phyloP scores from a whole-genome alignment of 306 rosid genomes.

The Acacia confusa region DNA sequence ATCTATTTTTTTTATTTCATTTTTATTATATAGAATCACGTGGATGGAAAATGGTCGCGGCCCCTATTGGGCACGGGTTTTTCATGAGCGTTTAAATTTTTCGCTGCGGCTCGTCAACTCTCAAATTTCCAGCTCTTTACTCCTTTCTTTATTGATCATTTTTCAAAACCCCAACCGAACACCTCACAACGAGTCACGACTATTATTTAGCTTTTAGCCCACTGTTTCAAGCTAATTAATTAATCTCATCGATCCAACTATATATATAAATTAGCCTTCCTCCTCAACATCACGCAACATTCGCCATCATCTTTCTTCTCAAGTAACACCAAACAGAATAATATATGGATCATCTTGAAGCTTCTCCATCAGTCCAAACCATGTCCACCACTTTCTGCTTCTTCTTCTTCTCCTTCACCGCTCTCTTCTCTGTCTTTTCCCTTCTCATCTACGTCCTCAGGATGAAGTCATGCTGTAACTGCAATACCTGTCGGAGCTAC shows the following conservation, averaged over 20 bases:
- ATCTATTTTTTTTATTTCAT: too few species aligned
- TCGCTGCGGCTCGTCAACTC: neutral
- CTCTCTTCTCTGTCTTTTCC: slow-evolving; percentile 56
- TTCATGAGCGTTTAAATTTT: slow-evolving; percentile 38
- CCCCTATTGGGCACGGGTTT: slow-evolving; percentile 57
- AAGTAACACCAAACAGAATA: neutral
- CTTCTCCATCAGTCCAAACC: slow-evolving; percentile 31
- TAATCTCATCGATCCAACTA: neutral
- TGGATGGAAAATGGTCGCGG: neutral
- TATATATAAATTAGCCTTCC: neutral
- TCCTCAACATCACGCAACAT: neutral
- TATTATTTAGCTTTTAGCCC: neutral
- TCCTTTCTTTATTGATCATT: neutral
- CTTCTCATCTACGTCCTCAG: slow-evolving; percentile 54
- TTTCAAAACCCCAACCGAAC: neutral
- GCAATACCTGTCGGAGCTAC: slow-evolving; percentile 54
- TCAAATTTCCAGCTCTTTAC: neutral
- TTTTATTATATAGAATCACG: slow-evolving; percentile 22
- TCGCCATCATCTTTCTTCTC: neutral
- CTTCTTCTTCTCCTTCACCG: slow-evolving; percentile 69
- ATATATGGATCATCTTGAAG: slow-evolving; percentile 25
- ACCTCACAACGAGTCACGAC: neutral
- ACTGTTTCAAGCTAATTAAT: neutral
- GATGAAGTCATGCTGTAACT: slow-evolving; percentile 78
- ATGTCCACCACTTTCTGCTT: slow-evolving; percentile 38